Evolutionary conservation across 2,329 filamentous ascomycete species (phyloP).

Genomic region (Sporothrix variecibatus): DNA sequence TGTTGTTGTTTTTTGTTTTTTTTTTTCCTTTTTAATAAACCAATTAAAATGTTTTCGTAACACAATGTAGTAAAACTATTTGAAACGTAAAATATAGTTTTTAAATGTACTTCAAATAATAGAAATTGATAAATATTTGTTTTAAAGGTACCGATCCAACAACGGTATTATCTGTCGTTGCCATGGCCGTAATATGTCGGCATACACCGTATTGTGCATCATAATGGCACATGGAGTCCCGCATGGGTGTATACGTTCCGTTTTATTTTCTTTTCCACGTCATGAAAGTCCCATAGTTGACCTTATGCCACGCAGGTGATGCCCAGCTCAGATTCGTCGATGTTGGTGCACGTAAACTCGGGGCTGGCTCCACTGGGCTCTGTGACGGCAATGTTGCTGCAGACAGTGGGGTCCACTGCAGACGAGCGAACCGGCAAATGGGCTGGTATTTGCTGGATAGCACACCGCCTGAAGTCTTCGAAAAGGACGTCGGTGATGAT

Average conservation of each 20-base stretch:
- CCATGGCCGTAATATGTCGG: no score
- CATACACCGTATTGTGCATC: neutral
- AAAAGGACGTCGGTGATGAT: conserved; percentile 58
- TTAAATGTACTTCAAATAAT: no score
- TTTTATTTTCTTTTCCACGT: no score
- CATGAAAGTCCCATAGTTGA: neutral
- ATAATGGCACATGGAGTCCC: no score
- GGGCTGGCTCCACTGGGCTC: conserved; percentile 33
- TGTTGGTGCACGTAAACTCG: conserved; percentile 32
- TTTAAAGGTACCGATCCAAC: no score
- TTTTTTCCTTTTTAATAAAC: no score
- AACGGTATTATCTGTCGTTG: neutral
- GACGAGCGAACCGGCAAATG: conserved; percentile 33
- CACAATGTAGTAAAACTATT: no score
- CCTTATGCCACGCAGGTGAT: neutral
- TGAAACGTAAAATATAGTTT: no score
- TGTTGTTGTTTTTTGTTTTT: no score
- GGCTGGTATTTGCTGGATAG: conserved; percentile 38
- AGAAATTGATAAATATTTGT: no score
- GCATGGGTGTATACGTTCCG: no score
- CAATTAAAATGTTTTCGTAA: no score
- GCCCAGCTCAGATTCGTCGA: neutral
- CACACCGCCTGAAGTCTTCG: conserved; percentile 53
- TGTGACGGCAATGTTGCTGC: conserved; percentile 33
- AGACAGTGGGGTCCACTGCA: conserved; percentile 34